Evolutionary conservation across 1,284 basidiomycete genomes (phyloP).

Genomic region (Thecaphora thlaspeos): DNA sequence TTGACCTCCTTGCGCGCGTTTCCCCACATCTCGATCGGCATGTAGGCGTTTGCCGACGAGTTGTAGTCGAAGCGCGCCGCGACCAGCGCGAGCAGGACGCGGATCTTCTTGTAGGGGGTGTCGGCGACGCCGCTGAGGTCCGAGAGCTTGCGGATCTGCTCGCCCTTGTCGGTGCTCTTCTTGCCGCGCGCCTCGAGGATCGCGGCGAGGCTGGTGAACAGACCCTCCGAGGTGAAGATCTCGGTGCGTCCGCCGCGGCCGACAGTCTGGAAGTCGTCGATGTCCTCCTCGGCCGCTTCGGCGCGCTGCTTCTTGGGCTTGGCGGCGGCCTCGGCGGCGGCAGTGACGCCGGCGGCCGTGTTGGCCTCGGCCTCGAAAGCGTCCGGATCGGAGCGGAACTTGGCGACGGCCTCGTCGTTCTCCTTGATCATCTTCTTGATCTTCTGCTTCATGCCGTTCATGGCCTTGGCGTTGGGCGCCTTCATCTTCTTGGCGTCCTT

Average conservation of each 20-base stretch:
- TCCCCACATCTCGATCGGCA: conserved; percentile 91
- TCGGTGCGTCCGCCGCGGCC: conserved; percentile 84
- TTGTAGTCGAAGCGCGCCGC: conserved; percentile 98
- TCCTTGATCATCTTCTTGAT: conserved; percentile 88
- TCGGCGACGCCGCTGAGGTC: conserved; percentile 82
- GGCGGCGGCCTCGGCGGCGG: conserved; percentile 60
- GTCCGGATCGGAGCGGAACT: conserved; percentile 82
- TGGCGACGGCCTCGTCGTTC: conserved; percentile 76
- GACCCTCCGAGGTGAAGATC: conserved; percentile 79
- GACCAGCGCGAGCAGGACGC: conserved; percentile 88
- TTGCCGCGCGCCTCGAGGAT: conserved; percentile 94
- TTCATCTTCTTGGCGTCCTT: conserved; percentile 91
- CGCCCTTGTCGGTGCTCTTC: conserved; percentile 93
- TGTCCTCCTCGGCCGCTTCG: conserved; percentile 59
- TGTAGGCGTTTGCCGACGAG: conserved; percentile 77
- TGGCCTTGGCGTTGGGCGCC: conserved; percentile 85
- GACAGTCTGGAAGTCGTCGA: conserved; percentile 85
- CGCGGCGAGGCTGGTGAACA: conserved; percentile 87
- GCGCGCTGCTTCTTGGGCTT: conserved; percentile 62
- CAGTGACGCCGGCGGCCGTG: conserved; percentile 62
- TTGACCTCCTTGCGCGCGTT: conserved; percentile 85
- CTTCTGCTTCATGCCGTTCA: conserved; percentile 96
- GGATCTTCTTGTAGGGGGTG: conserved; percentile 82
- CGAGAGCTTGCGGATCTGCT: conserved; percentile 88
- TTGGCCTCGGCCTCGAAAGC: conserved; percentile 76